phyloP scores from a whole-genome alignment of 192 early-diverging fungal genomes.

The Umbelopsis isabellina region DNA sequence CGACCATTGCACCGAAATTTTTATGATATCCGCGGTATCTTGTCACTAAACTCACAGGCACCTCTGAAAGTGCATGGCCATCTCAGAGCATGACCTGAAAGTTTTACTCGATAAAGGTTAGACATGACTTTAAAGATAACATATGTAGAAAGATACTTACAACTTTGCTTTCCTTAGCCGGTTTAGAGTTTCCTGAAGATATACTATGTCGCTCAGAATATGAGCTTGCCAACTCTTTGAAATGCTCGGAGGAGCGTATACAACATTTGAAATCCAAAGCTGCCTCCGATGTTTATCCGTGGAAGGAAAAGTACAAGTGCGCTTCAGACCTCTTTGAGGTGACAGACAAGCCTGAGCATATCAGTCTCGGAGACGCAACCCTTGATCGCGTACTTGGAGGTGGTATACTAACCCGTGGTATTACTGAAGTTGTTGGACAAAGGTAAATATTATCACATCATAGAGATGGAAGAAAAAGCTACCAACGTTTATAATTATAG shows the following conservation, averaged over 20 bases:
- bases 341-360: neutral
- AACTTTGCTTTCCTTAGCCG: neutral
- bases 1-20: neutral
- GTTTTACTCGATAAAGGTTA: neutral
- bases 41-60: neutral
- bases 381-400: conserved; percentile 64
- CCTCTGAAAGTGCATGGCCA: neutral
- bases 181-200: conserved; percentile 25
- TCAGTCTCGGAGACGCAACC: conserved; percentile 55
- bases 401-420: conserved; percentile 59
- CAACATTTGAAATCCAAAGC: conserved; percentile 6
- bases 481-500: conserved; percentile 37
- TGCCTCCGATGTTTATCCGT: conserved; percentile 10
- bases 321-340: neutral
- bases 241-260: neutral
- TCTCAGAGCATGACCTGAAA: neutral
- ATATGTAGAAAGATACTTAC: neutral
- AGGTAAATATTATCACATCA: conserved; percentile 41
- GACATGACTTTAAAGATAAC: neutral
- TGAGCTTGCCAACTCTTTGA: conserved; percentile 5
- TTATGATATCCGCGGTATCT: neutral
- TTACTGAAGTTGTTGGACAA: conserved; percentile 77
- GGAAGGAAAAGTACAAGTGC: neutral
- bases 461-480: neutral
- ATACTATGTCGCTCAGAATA: conserved; percentile 7